These are phyloP conservation scores for Aegle marmelos DNA, from an alignment of 345 rosid genomes.

Conservation along the genomic window DNA sequence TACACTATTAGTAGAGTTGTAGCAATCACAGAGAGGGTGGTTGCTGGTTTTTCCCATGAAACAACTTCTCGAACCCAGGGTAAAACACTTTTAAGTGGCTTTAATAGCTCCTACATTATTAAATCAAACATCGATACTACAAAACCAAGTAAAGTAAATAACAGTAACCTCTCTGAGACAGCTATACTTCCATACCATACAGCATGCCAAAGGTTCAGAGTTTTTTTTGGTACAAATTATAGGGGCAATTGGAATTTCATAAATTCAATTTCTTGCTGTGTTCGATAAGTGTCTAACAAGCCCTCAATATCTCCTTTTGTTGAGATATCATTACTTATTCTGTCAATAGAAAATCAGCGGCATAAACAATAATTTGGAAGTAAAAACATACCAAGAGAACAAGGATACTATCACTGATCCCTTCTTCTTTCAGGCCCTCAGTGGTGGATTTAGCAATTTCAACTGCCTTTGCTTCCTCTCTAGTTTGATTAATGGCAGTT, in stretches of 20 bases:
- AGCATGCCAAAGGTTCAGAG: too few species aligned
- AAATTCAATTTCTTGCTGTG: too few species aligned
- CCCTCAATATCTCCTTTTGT: neutral
- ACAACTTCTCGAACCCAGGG: conserved; percentile 47
- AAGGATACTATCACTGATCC: conserved; percentile 55
- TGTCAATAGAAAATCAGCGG: neutral
- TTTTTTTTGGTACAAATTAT: too few species aligned
- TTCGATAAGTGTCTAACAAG: neutral
- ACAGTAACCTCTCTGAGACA: neutral
- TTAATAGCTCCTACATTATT: conserved; percentile 60
- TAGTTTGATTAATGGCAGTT: conserved; percentile 50
- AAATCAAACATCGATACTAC: conserved; percentile 1
- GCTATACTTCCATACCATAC: too few species aligned
- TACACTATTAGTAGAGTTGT: conserved; percentile 36
- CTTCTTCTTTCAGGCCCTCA: conserved; percentile 67
- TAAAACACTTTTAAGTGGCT: conserved; percentile 43
- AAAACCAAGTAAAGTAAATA: neutral
- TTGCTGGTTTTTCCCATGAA: conserved; percentile 60
- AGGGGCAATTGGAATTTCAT: too few species aligned
- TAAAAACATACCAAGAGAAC: conserved; percentile 58
- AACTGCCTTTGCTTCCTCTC: conserved; percentile 56
- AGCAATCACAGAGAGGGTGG: conserved; percentile 32
- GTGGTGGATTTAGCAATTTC: conserved; percentile 67
- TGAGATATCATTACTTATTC: neutral
- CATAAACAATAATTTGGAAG: neutral